phyloP scores from a whole-genome alignment of 73 alveolate species.

The Tetrahymena malaccensis region DNA sequence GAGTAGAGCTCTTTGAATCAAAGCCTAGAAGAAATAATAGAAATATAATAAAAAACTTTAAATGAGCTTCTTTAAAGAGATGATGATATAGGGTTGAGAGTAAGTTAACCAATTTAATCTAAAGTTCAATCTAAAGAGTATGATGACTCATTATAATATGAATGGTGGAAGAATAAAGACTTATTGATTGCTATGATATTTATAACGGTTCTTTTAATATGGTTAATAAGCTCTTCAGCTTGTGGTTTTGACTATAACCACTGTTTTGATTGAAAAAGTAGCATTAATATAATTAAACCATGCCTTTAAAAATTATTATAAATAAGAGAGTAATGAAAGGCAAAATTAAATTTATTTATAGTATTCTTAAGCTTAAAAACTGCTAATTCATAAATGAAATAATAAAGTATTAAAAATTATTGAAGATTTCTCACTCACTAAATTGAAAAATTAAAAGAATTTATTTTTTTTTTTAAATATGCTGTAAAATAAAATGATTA shows the following conservation, averaged over 20 bases:
- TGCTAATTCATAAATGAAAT: too few species aligned
- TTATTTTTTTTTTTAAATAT: too few species aligned
- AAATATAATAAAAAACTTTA: neutral
- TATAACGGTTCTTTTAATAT: neutral
- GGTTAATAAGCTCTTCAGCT: neutral
- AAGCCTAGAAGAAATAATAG: neutral
- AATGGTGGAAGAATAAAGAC: neutral
- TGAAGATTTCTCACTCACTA: too few species aligned
- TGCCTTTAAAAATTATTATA: too few species aligned
- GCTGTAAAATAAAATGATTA: too few species aligned
- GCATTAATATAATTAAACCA: too few species aligned
- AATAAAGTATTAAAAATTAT: too few species aligned
- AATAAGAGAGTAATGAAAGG: too few species aligned
- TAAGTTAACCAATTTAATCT: neutral
- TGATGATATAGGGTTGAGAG: neutral
- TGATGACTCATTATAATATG: neutral
- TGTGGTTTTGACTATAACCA: neutral
- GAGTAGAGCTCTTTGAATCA: neutral
- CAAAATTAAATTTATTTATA: too few species aligned
- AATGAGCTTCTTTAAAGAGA: neutral
- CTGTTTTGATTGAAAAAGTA: neutral
- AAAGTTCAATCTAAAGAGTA: neutral
- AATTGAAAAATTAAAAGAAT: too few species aligned
- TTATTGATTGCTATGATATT: neutral
- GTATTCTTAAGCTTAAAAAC: too few species aligned